These are phyloP conservation scores for Lasiodiplodia theobromae DNA, from an alignment of 2,329 filamentous ascomycete genomes.

Conservation along the genomic window DNA sequence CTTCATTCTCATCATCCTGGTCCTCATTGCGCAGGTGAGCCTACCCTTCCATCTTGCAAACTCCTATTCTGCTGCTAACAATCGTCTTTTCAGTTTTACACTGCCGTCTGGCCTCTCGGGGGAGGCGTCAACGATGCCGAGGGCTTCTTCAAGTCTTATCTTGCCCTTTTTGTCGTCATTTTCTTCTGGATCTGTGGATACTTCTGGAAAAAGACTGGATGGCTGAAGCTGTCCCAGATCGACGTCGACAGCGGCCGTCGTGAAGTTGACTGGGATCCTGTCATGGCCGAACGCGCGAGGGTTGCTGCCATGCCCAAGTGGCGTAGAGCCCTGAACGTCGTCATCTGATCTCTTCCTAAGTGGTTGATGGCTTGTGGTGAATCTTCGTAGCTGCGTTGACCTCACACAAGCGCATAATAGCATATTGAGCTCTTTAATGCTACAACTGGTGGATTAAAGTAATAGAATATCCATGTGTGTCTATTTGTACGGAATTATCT, in stretches of 20 bases:
- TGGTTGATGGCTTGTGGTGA: neutral
- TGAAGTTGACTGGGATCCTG: slow-evolving; percentile 69
- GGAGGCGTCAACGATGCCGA: slow-evolving; percentile 45
- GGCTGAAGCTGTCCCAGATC: slow-evolving; percentile 66
- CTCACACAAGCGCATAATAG: too few species aligned
- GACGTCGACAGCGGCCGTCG: slow-evolving; percentile 72
- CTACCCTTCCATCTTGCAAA: neutral
- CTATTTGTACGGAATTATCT: neutral
- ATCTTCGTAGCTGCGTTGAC: too few species aligned
- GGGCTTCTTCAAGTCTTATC: slow-evolving; percentile 56
- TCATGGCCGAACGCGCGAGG: slow-evolving; percentile 62
- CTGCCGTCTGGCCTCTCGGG: slow-evolving; percentile 39
- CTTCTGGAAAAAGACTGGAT: slow-evolving; percentile 70
- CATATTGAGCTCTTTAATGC: too few species aligned
- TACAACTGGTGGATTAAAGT: neutral
- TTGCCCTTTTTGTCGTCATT: slow-evolving; percentile 54
- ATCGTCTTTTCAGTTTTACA: slow-evolving; percentile 34
- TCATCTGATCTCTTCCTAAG: slow-evolving; percentile 34
- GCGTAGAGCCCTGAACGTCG: slow-evolving; percentile 44
- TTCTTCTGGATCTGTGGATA: slow-evolving; percentile 60
- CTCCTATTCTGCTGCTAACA: neutral
- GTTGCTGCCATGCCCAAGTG: slow-evolving; percentile 62
- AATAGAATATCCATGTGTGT: neutral
- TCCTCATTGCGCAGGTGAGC: slow-evolving; percentile 51
- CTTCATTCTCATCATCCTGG: slow-evolving; percentile 47